Evolutionary conservation across 2,329 filamentous ascomycete species (phyloP).

Genomic region (Diaporthe helianthi): DNA sequence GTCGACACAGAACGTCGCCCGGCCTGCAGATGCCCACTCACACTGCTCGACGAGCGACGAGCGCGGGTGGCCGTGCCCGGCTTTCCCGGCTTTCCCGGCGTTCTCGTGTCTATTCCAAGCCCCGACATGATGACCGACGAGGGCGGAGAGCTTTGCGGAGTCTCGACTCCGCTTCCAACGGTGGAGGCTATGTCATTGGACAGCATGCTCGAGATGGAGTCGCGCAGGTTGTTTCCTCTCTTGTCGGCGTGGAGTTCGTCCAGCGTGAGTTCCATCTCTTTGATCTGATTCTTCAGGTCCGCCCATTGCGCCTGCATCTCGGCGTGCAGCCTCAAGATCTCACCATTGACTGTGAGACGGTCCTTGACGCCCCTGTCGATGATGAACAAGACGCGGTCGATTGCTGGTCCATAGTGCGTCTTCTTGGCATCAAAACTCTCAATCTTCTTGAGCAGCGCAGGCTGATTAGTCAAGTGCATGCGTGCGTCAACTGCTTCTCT

Average conservation of each 20-base stretch:
- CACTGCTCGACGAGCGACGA: conserved; percentile 53
- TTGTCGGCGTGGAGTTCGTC: conserved; percentile 73
- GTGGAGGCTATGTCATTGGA: conserved; percentile 77
- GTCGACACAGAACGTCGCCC: conserved; percentile 56
- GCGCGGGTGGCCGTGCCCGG: conserved; percentile 44
- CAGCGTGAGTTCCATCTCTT: conserved; percentile 75
- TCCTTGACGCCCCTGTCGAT: conserved; percentile 97
- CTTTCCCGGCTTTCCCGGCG: conserved; percentile 44
- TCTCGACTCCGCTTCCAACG: conserved; percentile 72
- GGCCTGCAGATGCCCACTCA: conserved; percentile 55
- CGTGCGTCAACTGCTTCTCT: conserved; percentile 79
- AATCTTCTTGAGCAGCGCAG: conserved; percentile 78
- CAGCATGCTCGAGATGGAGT: conserved; percentile 91
- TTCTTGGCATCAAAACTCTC: conserved; percentile 96
- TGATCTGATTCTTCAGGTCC: conserved; percentile 76
- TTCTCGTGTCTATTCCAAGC: conserved; percentile 48
- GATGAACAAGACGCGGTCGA: conserved; percentile 88
- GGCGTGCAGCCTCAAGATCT: conserved; percentile 84
- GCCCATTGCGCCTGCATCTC: conserved; percentile 88
- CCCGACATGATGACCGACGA: conserved; percentile 68
- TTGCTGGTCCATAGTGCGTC: conserved; percentile 89
- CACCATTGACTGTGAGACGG: conserved; percentile 94
- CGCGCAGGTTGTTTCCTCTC: conserved; percentile 78
- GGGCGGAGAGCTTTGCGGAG: conserved; percentile 71
- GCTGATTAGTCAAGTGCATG: conserved; percentile 74